phyloP scores from a whole-genome alignment of 306 rosid genomes.

The Rosa lucieae region DNA sequence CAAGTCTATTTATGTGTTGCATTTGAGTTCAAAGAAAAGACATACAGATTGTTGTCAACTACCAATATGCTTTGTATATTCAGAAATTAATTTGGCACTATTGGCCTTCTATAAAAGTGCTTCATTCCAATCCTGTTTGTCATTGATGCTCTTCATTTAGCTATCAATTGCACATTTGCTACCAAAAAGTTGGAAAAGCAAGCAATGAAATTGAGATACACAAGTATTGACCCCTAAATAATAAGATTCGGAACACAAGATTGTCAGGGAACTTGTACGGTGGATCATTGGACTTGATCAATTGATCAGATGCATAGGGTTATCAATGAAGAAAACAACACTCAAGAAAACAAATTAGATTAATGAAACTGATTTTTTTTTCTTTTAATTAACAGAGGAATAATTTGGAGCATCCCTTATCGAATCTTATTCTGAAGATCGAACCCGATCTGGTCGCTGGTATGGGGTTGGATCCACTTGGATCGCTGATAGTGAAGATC shows the following conservation, averaged over 20 bases:
- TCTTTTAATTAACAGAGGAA: too few relatives aligned
- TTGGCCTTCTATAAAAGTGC: constrained; percentile 15
- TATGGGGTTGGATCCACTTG: too few relatives aligned
- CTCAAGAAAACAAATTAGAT: background rate
- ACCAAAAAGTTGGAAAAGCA: background rate
- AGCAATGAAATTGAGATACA: background rate
- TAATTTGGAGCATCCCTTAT: too few relatives aligned
- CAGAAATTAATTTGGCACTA: constrained; percentile 19
- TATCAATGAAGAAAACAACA: background rate
- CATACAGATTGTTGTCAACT: constrained; percentile 22
- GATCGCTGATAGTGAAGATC: too few relatives aligned
- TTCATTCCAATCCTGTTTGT: background rate
- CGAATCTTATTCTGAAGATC: too few relatives aligned
- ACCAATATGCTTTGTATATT: constrained; percentile 30
- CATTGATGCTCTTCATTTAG: background rate
- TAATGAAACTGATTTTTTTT: too few relatives aligned
- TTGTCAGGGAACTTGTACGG: background rate
- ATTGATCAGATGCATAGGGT: too few relatives aligned
- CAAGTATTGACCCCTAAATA: background rate
- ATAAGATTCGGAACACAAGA: background rate
- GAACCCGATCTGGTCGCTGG: too few relatives aligned
- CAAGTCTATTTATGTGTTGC: constrained; percentile 34
- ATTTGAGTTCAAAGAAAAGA: constrained; percentile 23
- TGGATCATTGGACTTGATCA: background rate
- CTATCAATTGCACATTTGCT: background rate